Evolutionary conservation across 106 monocot species (phyloP).

Genomic region (Apostasia ramifera): DNA sequence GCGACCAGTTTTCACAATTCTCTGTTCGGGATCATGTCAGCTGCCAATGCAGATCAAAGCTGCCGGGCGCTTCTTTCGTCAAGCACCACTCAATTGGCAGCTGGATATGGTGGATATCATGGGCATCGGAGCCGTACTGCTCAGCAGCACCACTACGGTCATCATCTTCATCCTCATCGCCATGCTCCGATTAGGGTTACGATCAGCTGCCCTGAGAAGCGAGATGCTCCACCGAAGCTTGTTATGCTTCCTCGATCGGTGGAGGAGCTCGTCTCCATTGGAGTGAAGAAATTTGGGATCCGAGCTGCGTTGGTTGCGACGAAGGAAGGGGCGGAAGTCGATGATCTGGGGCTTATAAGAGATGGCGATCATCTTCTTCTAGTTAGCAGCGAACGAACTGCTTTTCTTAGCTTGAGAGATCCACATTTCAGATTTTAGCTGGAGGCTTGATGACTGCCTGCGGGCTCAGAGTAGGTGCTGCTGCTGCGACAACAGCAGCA

Average conservation of each 20-base stretch:
- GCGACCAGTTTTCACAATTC: conserved; percentile 51
- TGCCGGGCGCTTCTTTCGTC: no score
- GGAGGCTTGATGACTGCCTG: no score
- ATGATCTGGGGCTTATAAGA: conserved; percentile 53
- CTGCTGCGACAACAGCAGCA: no score
- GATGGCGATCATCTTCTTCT: conserved; percentile 77
- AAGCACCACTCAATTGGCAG: no score
- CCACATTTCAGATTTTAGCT: no score
- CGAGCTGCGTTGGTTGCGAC: conserved; percentile 41
- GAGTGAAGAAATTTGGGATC: conserved; percentile 53
- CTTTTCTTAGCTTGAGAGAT: no score
- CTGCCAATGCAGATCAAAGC: neutral
- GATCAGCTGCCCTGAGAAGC: conserved; percentile 62
- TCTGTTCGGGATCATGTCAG: conserved; percentile 64
- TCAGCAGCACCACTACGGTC: neutral
- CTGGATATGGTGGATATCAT: neutral
- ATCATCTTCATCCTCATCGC: no score
- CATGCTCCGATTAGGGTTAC: conserved; percentile 24
- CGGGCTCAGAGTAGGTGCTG: no score
- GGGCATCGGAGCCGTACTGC: neutral
- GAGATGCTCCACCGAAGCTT: conserved; percentile 26
- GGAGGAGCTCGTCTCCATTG: conserved; percentile 46
- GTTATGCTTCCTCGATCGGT: conserved; percentile 58
- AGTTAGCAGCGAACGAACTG: conserved; percentile 16
- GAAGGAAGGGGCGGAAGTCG: conserved; percentile 54